Evolutionary conservation across 768 basidiomycete species (phyloP).

Genomic region (Leccinum incarnatum): DNA sequence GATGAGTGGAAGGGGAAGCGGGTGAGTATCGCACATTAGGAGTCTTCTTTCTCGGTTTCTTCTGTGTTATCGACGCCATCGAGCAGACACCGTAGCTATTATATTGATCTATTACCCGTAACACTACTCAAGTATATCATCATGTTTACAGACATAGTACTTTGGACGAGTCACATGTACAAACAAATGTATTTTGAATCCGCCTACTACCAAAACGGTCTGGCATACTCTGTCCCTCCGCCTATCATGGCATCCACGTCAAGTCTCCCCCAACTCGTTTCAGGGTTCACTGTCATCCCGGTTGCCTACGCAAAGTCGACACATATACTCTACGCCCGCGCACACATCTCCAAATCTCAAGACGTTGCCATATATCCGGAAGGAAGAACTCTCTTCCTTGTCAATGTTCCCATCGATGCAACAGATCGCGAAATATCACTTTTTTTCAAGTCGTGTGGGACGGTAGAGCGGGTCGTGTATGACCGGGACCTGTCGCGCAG

Average conservation of each 20-base stretch:
- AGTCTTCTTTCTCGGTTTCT: background rate
- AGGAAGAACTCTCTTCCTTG: constrained; percentile 80
- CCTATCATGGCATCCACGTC: constrained; percentile 5
- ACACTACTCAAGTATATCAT: too few relatives aligned
- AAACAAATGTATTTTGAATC: background rate
- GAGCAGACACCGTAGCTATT: too few relatives aligned
- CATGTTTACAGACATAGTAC: too few relatives aligned
- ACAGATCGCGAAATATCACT: constrained; percentile 75
- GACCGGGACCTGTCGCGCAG: constrained; percentile 40
- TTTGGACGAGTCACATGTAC: too few relatives aligned
- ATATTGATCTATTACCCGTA: too few relatives aligned
- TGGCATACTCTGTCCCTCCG: background rate
- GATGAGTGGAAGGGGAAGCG: constrained; percentile 49
- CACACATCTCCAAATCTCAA: constrained; percentile 52
- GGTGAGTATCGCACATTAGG: constrained; percentile 49
- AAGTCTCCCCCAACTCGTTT: constrained; percentile 22
- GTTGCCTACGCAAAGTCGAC: constrained; percentile 41
- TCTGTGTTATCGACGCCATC: too few relatives aligned
- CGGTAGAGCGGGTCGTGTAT: constrained; percentile 73
- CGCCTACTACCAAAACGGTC: background rate
- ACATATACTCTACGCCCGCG: constrained; percentile 78
- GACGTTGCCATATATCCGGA: constrained; percentile 36
- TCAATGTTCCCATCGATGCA: constrained; percentile 86
- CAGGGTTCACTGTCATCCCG: constrained; percentile 39
- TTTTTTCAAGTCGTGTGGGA: constrained; percentile 77